Evolutionary conservation across 805 yeast genomes (phyloP), one percentile per base, ranked within the genome.

Genomic region (Cyberlindnera mississippiensis): DNA sequence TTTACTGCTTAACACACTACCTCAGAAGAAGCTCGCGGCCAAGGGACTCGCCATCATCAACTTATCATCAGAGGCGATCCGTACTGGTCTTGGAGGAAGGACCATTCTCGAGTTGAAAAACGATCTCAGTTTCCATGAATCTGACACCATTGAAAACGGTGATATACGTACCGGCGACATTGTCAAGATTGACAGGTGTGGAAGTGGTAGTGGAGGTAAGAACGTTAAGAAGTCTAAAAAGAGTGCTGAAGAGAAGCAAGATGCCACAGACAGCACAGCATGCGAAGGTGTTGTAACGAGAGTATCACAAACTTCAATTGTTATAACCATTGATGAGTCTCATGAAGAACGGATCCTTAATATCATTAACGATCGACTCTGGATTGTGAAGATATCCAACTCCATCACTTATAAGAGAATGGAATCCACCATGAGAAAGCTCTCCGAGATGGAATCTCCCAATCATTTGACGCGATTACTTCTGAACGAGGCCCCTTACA

Each of bases 41-140:
- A 70, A 76, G 39, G 97, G 96, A 0, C 66, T 85, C 19, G 97
- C 97, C 0, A 67, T 87, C 4, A 60, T 80, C 36, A 85, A 89
- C 59, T 66, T 91, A 36, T 58, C 65, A 0, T 64, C 83, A 12
- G 71, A 72, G n/a, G 77, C 78, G 41, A 62, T 85, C 2, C 68
- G 83, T 41, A 83, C 90, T 0, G 95, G 96, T 0, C 64, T 87
- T 9, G 95, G 87, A 13, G 96, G 96, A 2, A 76, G 80, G 44
- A 67, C 79, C 2, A 67, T 82, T 5, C 52, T 87, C 12, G 95
- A 87, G 49, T 61, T 91, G 39, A 67, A 53, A 14, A 64, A 69
- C 22, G 91, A 85, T 48, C 66, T 81, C 0, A 74, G 59, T 52
- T 59, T 56, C 19, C 65, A 64, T 28, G 56, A 63, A 19, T 60